phyloP scores from a whole-genome alignment of 805 yeast genomes.

The Kodamaea hsintzibuensis region DNA sequence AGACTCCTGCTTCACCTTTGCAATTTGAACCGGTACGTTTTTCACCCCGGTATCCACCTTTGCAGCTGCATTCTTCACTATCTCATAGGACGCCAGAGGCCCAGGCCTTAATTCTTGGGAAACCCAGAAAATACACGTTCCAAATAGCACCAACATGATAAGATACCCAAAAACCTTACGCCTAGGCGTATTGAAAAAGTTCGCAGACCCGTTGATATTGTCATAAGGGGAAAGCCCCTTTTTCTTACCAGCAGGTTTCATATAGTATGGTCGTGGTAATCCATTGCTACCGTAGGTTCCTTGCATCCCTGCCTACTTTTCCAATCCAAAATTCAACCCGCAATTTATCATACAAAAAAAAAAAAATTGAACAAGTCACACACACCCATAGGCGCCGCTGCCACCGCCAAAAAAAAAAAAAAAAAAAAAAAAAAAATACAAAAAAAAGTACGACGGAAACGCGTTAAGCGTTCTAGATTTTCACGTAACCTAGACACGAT shows the following conservation, averaged over 20 bases:
- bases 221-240: constrained; percentile 36
- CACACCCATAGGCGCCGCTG: neutral
- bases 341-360: neutral
- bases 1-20: neutral
- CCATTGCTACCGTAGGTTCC: constrained; percentile 44
- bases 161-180: constrained; percentile 41
- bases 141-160: constrained; percentile 34
- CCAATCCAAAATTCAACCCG: neutral
- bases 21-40: neutral
- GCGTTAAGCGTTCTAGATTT: neutral
- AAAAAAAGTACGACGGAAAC: neutral
- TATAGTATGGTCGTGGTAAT: constrained; percentile 47
- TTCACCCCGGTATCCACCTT: neutral
- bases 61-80: constrained; percentile 7
- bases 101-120: constrained; percentile 35
- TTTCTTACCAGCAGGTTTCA: constrained; percentile 40
- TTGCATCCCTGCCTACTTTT: constrained; percentile 31
- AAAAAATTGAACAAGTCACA: constrained; percentile 11
- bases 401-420: constrained; percentile 1
- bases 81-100: constrained; percentile 31
- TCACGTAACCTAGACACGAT: neutral
- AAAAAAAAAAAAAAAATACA: neutral
- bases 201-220: constrained; percentile 24
- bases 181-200: constrained; percentile 36
- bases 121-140: constrained; percentile 36